A percentile compares a stretch with the other conserved stretches of the same genome.
These are phyloP conservation scores for Podospora sp. DNA, from an alignment of 495 filamentous ascomycete genomes.

Conservation along the genomic window DNA sequence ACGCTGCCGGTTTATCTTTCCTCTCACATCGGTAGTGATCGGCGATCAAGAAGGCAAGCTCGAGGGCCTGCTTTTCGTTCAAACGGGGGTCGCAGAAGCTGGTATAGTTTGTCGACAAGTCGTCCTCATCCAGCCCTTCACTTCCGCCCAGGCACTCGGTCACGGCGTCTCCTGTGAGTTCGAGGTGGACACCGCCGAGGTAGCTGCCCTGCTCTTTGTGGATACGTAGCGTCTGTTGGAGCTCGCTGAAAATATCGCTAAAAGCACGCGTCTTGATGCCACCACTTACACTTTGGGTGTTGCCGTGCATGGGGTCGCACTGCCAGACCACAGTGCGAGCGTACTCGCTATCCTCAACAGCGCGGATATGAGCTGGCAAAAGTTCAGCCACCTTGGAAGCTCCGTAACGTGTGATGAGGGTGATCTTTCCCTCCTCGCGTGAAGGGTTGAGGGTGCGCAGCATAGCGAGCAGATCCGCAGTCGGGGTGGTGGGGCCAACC, in stretches of 20 bases:
- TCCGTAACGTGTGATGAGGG: conserved; percentile 94
- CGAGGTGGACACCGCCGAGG: conserved; percentile 91
- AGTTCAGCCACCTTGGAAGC: conserved; percentile 68
- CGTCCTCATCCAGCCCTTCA: conserved; percentile 82
- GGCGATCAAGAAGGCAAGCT: conserved; percentile 91
- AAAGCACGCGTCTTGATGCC: conserved; percentile 91
- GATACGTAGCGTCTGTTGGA: conserved; percentile 75
- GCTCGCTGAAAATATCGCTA: conserved; percentile 79
- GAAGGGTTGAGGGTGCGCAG: conserved; percentile 83
- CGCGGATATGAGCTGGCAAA: conserved; percentile 80
- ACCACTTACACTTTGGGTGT: conserved; percentile 67
- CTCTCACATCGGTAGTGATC: conserved; percentile 64
- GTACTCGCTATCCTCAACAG: conserved; percentile 71
- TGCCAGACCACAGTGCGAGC: conserved; percentile 89
- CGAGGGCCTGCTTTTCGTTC: conserved; percentile 97
- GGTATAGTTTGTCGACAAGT: conserved; percentile 83
- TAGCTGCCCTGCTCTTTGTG: conserved; percentile 81
- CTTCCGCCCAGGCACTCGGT: conserved; percentile 96
- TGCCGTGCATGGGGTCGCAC: conserved; percentile 98
- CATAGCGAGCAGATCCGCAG: conserved; percentile 70
- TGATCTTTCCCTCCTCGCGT: conserved; percentile 85
- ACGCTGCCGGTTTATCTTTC: conserved; percentile 16
- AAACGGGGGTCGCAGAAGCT: conserved; percentile 93
- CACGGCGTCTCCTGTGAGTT: conserved; percentile 92
- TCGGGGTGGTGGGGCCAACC: conserved; percentile 81